Percentiles rank a stretch among this genome's conserved stretches.
These are phyloP conservation scores for Scheffersomyces parashehatae DNA, from an alignment of 1,139 yeast species.

Conservation along the genomic window DNA sequence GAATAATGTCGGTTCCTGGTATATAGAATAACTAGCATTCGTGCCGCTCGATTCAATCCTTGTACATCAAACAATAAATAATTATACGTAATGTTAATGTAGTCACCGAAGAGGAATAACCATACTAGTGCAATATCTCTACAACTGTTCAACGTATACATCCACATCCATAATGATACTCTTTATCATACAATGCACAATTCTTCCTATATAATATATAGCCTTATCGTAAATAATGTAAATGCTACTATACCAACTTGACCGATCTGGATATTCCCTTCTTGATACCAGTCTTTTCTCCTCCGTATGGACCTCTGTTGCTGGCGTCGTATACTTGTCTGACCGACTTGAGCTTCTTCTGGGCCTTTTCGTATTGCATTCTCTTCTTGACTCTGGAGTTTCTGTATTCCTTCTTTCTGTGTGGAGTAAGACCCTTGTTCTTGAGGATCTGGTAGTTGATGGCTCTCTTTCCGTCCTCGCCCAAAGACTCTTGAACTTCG, in stretches of 20 bases:
- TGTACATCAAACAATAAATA: no score
- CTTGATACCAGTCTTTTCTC: slow-evolving; percentile 97
- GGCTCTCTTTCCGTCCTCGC: slow-evolving; percentile 89
- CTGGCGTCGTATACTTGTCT: slow-evolving; percentile 79
- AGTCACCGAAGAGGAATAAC: no score
- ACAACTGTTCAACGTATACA: no score
- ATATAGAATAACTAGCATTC: no score
- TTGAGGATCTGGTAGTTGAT: slow-evolving; percentile 89
- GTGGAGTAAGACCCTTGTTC: slow-evolving; percentile 93
- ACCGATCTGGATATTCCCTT: slow-evolving; percentile 87
- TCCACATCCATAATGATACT: no score
- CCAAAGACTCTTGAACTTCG: slow-evolving; percentile 65
- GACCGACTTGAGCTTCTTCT: slow-evolving; percentile 88
- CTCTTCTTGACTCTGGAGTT: slow-evolving; percentile 98
- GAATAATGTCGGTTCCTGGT: no score
- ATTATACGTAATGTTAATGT: no score
- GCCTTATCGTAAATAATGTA: background rate
- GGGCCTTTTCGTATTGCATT: slow-evolving; percentile 91
- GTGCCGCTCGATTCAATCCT: no score
- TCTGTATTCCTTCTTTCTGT: slow-evolving; percentile 89
- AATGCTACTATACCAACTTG: slow-evolving; percentile 49
- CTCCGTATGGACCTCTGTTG: slow-evolving; percentile 82
- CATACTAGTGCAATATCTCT: no score
- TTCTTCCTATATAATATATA: background rate
- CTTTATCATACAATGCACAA: background rate